Evolutionary conservation across 345 rosid species (phyloP).

Genomic region (Citrus cavaleriei): DNA sequence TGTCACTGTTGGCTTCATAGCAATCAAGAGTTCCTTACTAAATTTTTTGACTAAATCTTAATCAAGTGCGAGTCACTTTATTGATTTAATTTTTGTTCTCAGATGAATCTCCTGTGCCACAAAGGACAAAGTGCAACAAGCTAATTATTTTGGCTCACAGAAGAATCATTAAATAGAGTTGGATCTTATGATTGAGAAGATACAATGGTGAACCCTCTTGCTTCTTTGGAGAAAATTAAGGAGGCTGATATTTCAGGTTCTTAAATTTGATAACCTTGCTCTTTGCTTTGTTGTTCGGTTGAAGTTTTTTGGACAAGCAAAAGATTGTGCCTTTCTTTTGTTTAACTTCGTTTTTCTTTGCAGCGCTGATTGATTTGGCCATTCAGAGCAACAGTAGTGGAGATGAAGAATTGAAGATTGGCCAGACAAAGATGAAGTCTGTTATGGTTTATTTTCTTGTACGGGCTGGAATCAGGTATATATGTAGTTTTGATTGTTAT

Average conservation of each 20-base stretch:
- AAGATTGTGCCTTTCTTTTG: background rate
- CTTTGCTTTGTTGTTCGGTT: conserved; percentile 40
- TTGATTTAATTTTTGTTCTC: conserved; percentile 1
- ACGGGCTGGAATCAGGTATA: conserved; percentile 88
- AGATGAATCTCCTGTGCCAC: conserved; percentile 98
- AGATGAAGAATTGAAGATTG: conserved; percentile 90
- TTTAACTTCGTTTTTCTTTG: background rate
- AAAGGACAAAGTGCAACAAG: conserved; percentile 15
- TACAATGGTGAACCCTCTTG: conserved; percentile 75
- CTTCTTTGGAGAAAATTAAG: conserved; percentile 64
- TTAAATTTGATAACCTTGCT: conserved; percentile 15
- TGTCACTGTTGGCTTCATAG: too few species aligned
- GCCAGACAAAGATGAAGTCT: conserved; percentile 98
- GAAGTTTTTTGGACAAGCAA: background rate
- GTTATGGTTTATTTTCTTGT: conserved; percentile 91
- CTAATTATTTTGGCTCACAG: conserved; percentile 90
- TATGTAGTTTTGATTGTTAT: background rate
- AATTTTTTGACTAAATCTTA: too few species aligned
- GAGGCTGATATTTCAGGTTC: conserved; percentile 63
- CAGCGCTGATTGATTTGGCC: conserved; percentile 87
- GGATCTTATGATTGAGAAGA: conserved; percentile 96
- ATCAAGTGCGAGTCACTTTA: too few species aligned
- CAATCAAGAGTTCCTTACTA: too few species aligned
- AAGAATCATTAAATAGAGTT: conserved; percentile 82
- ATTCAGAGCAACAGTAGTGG: conserved; percentile 78